A percentile compares a stretch with the other conserved stretches of the same genome.
These are phyloP conservation scores for Beauveria sp. DNA, from an alignment of 2,329 filamentous ascomycete species.

Conservation along the genomic window DNA sequence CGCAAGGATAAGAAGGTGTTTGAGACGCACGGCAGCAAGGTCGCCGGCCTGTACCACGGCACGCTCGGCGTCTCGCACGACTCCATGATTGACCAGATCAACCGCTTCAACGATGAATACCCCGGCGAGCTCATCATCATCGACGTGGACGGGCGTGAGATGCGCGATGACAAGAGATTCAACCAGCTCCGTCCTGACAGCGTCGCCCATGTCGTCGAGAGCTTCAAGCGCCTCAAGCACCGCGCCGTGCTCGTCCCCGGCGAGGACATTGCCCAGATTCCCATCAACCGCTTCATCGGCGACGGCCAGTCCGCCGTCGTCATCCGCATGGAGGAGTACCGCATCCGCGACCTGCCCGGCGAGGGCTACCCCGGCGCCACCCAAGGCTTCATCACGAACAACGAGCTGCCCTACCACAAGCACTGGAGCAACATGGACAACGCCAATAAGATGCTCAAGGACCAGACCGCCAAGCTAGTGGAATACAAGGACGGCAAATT, in stretches of 20 bases:
- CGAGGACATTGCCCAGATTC: conserved; percentile 20
- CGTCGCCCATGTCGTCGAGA: conserved; percentile 13
- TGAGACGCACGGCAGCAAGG: conserved; percentile 17
- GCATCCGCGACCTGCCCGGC: conserved; percentile 12
- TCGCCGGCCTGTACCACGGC: conserved; percentile 18
- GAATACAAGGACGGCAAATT: conserved; percentile 4
- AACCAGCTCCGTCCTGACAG: conserved; percentile 6
- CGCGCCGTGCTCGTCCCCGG: conserved; percentile 16
- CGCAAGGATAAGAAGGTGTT: conserved; percentile 3
- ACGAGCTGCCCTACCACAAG: conserved; percentile 19
- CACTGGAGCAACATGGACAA: conserved; percentile 18
- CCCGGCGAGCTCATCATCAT: conserved; percentile 28
- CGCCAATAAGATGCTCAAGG: conserved; percentile 10
- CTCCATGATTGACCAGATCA: conserved; percentile 23
- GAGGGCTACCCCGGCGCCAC: conserved; percentile 18
- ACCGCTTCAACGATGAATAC: conserved; percentile 20
- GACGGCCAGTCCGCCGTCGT: conserved; percentile 20
- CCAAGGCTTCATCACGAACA: conserved; percentile 21
- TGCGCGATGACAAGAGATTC: background rate
- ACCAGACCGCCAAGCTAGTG: conserved; percentile 18
- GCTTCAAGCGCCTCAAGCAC: conserved; percentile 18
- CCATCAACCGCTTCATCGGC: conserved; percentile 21
- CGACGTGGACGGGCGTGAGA: conserved; percentile 20
- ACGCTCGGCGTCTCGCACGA: conserved; percentile 18
- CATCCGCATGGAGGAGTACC: conserved; percentile 20